Evolutionary conservation across 2,329 filamentous ascomycete genomes (phyloP), one percentile per base, ranked within the genome.

Genomic region (Phialophora macrospora): DNA sequence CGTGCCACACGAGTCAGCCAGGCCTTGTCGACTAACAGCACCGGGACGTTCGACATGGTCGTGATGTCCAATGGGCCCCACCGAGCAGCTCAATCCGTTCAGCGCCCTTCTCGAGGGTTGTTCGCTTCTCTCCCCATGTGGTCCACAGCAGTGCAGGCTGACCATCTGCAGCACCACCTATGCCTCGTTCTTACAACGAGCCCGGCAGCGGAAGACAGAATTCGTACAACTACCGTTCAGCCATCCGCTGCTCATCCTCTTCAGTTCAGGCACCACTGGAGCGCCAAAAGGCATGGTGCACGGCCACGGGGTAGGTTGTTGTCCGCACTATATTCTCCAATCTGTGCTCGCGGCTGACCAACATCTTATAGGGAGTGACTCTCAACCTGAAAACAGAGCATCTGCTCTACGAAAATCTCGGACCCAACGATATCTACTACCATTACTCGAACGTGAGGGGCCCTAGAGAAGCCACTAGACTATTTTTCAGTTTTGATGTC

Each of bases 231-330:
- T 91, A 5, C 82, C 77, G 0, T 94, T 93, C 75, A 82, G 87
- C 44, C 90, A 93, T 67, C 91, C 92, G 0, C 89, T 91, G 76
- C 78, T 93, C 34, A 84, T 66, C 48, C 60, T 66, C 55, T 66
- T 63, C 34, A 63, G 60, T 11, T 59, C 54, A 3, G 88, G 88
- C 0, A 79, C 86, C 0, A 66, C 64, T 30, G 64, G 64, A 2
- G 55, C 41, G 0, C 92, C 92, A 12, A 95, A 96, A 73, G 92
- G 90, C 63, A 94, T 96, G 68, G 90, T 93, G 2, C 92, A 96
- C 75, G 89, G 87, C 0, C 75, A 75, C 1, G 77, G 77, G 14
- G 77, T 61, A 61, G 20, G 49, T 38, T 2, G 32, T 9, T n/a
- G 38, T 41, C 44, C 14, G 34, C 4, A 24, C 20, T 26, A 8